Base-by-base conservation (phyloP, 345 rosid species). In the Theobroma cacao region DNA sequence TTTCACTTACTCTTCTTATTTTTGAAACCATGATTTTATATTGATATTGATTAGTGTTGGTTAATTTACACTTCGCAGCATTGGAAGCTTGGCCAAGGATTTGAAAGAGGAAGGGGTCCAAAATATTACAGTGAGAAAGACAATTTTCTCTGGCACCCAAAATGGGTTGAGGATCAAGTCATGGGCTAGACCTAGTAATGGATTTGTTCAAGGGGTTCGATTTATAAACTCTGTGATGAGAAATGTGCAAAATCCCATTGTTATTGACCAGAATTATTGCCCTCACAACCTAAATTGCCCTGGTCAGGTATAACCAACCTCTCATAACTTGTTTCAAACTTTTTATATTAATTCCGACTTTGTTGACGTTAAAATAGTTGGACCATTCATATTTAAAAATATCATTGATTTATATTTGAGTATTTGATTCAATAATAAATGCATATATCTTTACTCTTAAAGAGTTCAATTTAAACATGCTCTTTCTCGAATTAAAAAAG, bases 191-290 rank as follows among this genome's bases (percentile, higher is more conserved):
- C 81, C 85, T 2, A 89, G 95, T 70, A 85, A 38, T 5, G 92
- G 95, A 0, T 90, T 87, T 38, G 92, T 87, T 0, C 74, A 65
- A 40, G 81, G 85, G 20, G 77, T 88, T 78, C 76, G 80, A 33
- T 90, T 90, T 80, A 38, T 81, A 6, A 78, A 77, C 1, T 80
- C 86, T 2, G 7, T 30, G 7, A 89, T 89, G 93, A 53, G 30
- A 0, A 81, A 88, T 43, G 94, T 85, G 34, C 78, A 78, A 0
- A 70, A 87, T 55, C 94, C 94, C 28, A 89, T 89, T 26, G 79
- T 90, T 48, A 86, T 92, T 2, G 91, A 92, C 50, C 92, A 90
- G 55, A 82, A 90, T 26, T 90, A 89, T 65, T 92, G 94, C 56
- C 94, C 94, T 12, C 81, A 87, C 74, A 80, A 83, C 45, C 7